phyloP scores from a whole-genome alignment of 495 filamentous ascomycete genomes.

The Xylaria venustula region DNA sequence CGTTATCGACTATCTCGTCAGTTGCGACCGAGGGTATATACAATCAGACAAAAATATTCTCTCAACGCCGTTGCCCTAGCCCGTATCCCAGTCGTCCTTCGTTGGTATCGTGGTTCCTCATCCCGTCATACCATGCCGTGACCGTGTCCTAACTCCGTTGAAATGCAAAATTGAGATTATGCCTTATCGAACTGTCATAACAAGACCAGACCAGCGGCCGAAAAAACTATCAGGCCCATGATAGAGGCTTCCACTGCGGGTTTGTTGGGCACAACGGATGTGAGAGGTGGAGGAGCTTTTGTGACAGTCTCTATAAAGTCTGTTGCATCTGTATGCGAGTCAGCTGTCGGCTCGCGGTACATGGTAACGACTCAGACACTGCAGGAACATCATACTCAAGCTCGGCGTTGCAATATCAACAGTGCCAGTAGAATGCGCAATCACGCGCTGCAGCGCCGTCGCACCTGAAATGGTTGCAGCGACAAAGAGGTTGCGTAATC shows the following conservation, averaged over 20 bases:
- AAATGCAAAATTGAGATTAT: conserved; percentile 1
- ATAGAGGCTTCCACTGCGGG: conserved; percentile 28
- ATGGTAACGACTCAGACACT: neutral
- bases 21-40: conserved; percentile 11
- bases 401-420: conserved; percentile 1
- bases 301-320: conserved; percentile 22
- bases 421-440: conserved; percentile 3
- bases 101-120: conserved; percentile 2
- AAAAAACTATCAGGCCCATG: conserved; percentile 32
- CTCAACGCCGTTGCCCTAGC: conserved; percentile 2
- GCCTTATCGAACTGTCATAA: conserved; percentile 17
- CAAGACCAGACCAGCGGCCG: conserved; percentile 26
- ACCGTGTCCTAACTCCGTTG: conserved; percentile 7
- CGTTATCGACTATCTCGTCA: neutral
- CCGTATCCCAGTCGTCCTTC: neutral
- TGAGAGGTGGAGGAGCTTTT: conserved; percentile 13
- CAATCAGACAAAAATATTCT: neutral
- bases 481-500: conserved; percentile 11
- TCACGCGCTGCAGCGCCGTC: conserved; percentile 1
- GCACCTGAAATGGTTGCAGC: conserved; percentile 1
- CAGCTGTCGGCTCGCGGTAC: neutral
- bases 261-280: conserved; percentile 19
- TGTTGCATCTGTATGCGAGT: conserved; percentile 1
- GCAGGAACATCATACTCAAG: conserved; percentile 1
- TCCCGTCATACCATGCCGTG: neutral